Evolutionary conservation across 345 rosid species (phyloP).

Genomic region (Carallia pectinifolia): DNA sequence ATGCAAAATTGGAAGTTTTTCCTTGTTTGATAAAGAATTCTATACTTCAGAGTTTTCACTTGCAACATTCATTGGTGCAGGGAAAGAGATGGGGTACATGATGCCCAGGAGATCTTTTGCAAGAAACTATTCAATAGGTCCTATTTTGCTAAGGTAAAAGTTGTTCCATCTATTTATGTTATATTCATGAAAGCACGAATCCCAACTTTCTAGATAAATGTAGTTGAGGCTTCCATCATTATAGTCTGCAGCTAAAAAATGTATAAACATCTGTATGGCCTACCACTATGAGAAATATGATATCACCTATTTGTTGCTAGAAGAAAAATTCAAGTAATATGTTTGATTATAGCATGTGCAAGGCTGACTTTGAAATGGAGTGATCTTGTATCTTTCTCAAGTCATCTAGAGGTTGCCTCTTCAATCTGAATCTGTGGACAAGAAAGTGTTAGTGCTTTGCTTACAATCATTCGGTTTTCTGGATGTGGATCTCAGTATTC

Average conservation of each 20-base stretch:
- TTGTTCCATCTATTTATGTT: neutral
- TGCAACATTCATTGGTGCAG: conserved; percentile 33
- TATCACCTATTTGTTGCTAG: neutral
- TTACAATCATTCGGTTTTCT: conserved; percentile 15
- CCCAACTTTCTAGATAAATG: too few relatives aligned
- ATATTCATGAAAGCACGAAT: neutral
- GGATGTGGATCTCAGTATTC: conserved; percentile 45
- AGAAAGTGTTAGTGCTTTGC: neutral
- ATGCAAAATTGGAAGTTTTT: neutral
- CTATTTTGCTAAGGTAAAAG: neutral
- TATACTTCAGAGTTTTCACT: too few relatives aligned
- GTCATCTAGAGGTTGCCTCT: neutral
- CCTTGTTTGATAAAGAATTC: too few relatives aligned
- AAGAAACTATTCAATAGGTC: conserved; percentile 23
- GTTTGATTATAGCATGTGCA: neutral
- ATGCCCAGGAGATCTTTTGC: conserved; percentile 65
- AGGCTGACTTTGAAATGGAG: too few relatives aligned
- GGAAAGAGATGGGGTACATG: conserved; percentile 71
- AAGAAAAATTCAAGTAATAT: neutral
- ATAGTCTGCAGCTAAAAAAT: too few relatives aligned
- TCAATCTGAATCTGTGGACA: neutral
- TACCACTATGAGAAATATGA: too few relatives aligned
- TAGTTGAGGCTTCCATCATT: too few relatives aligned
- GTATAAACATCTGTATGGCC: too few relatives aligned
- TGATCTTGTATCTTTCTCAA: too few relatives aligned